phyloP scores from a whole-genome alignment of 306 rosid species.

The Urtica urens region DNA sequence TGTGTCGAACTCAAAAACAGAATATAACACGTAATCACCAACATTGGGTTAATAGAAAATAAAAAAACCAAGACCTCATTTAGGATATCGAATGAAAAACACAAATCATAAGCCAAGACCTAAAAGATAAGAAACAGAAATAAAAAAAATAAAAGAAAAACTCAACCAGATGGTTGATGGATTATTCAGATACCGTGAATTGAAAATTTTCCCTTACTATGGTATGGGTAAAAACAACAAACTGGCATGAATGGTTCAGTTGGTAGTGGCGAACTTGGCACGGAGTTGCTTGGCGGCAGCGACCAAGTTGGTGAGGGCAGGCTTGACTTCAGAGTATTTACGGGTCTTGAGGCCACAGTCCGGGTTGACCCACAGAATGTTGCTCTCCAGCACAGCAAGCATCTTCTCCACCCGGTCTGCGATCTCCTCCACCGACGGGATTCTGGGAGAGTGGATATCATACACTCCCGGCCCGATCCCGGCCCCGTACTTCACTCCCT shows the following conservation, averaged over 20 bases:
- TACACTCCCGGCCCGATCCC: constrained; percentile 95
- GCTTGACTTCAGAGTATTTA: constrained; percentile 72
- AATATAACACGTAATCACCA: too few species aligned
- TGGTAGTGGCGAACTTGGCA: constrained; percentile 53
- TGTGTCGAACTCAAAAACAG: too few species aligned
- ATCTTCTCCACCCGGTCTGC: constrained; percentile 87
- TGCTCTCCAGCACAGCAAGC: constrained; percentile 93
- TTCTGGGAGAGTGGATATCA: constrained; percentile 90
- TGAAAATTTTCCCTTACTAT: neutral
- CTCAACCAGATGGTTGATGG: constrained; percentile 2
- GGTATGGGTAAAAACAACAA: neutral
- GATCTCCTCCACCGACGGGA: constrained; percentile 81
- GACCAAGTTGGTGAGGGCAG: constrained; percentile 77
- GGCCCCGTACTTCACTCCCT: constrained; percentile 90
- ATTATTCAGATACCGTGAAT: neutral
- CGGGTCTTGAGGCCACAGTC: constrained; percentile 97
- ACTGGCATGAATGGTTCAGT: constrained; percentile 45
- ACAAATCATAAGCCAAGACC: neutral
- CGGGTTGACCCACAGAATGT: constrained; percentile 91
- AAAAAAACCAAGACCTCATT: too few species aligned
- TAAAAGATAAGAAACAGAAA: neutral
- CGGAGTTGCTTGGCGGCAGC: constrained; percentile 81
- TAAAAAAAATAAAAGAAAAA: neutral
- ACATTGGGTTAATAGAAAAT: too few species aligned
- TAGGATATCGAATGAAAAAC: too few species aligned